phyloP scores from a whole-genome alignment of 148 eudicot genomes.

The Chenopodium suecicum region DNA sequence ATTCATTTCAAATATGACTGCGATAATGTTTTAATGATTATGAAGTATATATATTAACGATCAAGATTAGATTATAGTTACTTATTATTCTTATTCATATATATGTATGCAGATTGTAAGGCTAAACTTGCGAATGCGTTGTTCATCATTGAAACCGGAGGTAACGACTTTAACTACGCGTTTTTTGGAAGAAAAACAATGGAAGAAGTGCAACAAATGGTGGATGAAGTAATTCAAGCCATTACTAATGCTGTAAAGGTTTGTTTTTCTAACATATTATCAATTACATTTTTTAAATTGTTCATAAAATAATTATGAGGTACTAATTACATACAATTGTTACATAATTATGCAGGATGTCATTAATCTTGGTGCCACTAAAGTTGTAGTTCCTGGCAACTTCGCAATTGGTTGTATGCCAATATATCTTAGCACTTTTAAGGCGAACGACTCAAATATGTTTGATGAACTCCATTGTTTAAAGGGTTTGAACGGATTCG shows the following conservation, averaged over 20 bases:
- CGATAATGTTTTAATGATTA: no score
- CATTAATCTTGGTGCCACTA: slow-evolving; percentile 26
- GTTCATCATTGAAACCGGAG: slow-evolving; percentile 35
- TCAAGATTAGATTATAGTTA: no score
- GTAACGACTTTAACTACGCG: slow-evolving; percentile 38
- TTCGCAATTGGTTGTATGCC: neutral
- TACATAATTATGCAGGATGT: slow-evolving; percentile 22
- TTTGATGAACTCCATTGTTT: slow-evolving; percentile 26
- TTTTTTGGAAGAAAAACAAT: slow-evolving; percentile 12
- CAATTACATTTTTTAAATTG: no score
- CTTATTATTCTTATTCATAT: neutral
- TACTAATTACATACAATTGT: no score
- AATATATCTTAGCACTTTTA: neutral
- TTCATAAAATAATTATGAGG: no score
- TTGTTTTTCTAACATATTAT: neutral
- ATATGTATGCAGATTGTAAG: slow-evolving; percentile 18
- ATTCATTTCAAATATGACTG: no score
- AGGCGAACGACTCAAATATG: neutral
- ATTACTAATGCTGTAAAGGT: slow-evolving; percentile 29
- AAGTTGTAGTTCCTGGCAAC: slow-evolving; percentile 31
- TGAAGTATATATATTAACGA: no score
- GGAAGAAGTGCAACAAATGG: slow-evolving; percentile 22
- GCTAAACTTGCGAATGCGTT: slow-evolving; percentile 6
- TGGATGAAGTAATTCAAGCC: slow-evolving; percentile 26
- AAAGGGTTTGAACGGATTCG: slow-evolving; percentile 16